These are phyloP conservation scores for Jatropha podagrica DNA, from an alignment of 441 rosid species.

Conservation along the genomic window DNA sequence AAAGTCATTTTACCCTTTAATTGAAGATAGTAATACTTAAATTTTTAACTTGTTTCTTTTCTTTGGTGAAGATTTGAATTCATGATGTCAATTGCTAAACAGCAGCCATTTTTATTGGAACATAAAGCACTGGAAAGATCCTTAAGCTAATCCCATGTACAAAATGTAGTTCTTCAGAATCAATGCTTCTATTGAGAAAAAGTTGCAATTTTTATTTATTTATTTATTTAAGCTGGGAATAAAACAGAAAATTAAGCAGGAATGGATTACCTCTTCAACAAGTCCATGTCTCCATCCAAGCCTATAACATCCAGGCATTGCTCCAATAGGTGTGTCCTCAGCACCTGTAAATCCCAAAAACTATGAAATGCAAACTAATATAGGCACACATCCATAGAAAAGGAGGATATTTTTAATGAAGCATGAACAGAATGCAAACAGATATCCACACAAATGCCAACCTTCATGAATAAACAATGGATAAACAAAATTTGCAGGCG, in stretches of 20 bases:
- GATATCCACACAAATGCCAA: constrained; percentile 27
- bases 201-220: background rate
- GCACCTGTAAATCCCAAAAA: constrained; percentile 53
- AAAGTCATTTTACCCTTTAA: background rate
- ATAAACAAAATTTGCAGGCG: constrained; percentile 87
- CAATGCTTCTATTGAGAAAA: background rate
- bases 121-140: background rate
- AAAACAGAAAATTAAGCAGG: background rate
- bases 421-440: background rate
- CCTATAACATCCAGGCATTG: constrained; percentile 98
- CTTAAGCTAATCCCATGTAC: background rate
- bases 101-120: background rate
- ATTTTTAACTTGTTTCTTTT: background rate
- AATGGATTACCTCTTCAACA: constrained; percentile 61
- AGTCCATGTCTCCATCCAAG: constrained; percentile 99
- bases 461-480: constrained; percentile 98
- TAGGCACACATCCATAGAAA: background rate
- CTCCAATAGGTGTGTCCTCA: constrained; percentile 96
- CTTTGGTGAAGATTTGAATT: background rate
- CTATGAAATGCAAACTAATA: background rate
- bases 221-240: background rate
- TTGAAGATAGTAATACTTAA: background rate
- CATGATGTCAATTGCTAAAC: background rate
- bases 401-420: background rate
- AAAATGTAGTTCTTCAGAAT: background rate